phyloP scores from a whole-genome alignment of 2,329 filamentous ascomycete genomes.

The Harringtonia aguacate region DNA sequence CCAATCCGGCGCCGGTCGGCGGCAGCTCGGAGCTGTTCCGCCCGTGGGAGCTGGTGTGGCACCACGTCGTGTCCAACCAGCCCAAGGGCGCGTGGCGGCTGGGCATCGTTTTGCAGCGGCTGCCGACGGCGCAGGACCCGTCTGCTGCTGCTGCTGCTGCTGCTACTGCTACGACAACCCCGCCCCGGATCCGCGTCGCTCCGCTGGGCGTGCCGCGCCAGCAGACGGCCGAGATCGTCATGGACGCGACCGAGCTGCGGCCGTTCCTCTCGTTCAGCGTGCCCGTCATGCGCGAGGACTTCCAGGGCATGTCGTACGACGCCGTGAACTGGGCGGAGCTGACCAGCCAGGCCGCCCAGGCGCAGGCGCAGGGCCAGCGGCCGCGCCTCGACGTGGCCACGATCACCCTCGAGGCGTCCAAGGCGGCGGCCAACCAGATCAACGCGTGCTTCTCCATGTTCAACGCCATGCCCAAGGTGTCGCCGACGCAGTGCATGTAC shows the following conservation, averaged over 20 bases:
- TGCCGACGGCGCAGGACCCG: background rate
- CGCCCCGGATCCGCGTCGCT: slow-evolving; percentile 15
- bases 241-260: slow-evolving; percentile 19
- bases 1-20: background rate
- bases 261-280: slow-evolving; percentile 27
- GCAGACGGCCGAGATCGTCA: slow-evolving; percentile 8
- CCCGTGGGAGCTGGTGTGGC: slow-evolving; percentile 25
- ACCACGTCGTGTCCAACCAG: slow-evolving; percentile 20
- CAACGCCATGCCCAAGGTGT: slow-evolving; percentile 14
- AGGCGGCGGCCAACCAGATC: slow-evolving; percentile 23
- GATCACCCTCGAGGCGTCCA: slow-evolving; percentile 24
- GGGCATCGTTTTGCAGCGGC: slow-evolving; percentile 19
- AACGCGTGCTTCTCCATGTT: slow-evolving; percentile 24
- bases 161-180: slow-evolving; percentile 10
- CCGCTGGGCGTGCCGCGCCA: slow-evolving; percentile 18
- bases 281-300: slow-evolving; percentile 16
- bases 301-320: slow-evolving; percentile 16
- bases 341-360: slow-evolving; percentile 10
- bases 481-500: slow-evolving; percentile 13
- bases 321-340: slow-evolving; percentile 19
- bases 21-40: slow-evolving; percentile 17
- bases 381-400: slow-evolving; percentile 3
- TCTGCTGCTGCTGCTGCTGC: too few species aligned
- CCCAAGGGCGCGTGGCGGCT: slow-evolving; percentile 22
- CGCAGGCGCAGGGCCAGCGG: slow-evolving; percentile 3